A percentile compares a stretch with the other conserved stretches of the same genome.
These are phyloP conservation scores for Trichoderma aggressivum DNA, from an alignment of 2,329 filamentous ascomycete genomes.

Conservation along the genomic window DNA sequence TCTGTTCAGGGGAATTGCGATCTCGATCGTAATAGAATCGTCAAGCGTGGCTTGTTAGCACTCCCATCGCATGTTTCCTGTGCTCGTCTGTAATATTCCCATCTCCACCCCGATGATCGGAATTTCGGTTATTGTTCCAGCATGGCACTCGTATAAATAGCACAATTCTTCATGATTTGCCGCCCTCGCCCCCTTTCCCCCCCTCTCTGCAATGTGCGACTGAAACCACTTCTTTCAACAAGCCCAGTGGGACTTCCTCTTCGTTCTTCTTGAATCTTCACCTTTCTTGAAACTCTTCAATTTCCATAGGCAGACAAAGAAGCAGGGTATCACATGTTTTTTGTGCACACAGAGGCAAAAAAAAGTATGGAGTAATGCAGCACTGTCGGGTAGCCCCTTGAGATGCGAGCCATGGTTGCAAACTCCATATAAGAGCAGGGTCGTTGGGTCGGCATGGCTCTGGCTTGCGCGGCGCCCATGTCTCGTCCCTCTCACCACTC, in stretches of 20 bases:
- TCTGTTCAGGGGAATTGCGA: not conserved
- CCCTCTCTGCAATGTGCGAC: not conserved
- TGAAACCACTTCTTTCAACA: not conserved
- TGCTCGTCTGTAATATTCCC: not conserved
- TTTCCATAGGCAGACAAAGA: not conserved
- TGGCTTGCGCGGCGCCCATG: not conserved
- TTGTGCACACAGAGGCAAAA: not conserved
- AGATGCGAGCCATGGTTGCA: not conserved
- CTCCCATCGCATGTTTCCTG: not conserved
- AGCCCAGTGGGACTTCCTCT: not conserved
- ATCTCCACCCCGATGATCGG: not conserved
- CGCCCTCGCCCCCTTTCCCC: not conserved
- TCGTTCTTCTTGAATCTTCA: not conserved
- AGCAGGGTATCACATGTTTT: not conserved
- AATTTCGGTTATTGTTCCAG: not conserved
- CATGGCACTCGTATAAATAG: not conserved
- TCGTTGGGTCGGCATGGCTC: not conserved
- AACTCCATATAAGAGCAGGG: not conserved
- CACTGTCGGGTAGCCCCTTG: not conserved
- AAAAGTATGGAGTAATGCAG: not conserved
- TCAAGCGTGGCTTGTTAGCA: not conserved
- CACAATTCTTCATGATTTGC: not conserved
- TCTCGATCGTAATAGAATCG: not conserved
- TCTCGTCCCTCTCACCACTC: constrained; percentile 35
- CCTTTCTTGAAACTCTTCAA: not conserved